Base-by-base conservation (phyloP, 179 eudicot genomes). In the Beta macrorhiza region DNA sequence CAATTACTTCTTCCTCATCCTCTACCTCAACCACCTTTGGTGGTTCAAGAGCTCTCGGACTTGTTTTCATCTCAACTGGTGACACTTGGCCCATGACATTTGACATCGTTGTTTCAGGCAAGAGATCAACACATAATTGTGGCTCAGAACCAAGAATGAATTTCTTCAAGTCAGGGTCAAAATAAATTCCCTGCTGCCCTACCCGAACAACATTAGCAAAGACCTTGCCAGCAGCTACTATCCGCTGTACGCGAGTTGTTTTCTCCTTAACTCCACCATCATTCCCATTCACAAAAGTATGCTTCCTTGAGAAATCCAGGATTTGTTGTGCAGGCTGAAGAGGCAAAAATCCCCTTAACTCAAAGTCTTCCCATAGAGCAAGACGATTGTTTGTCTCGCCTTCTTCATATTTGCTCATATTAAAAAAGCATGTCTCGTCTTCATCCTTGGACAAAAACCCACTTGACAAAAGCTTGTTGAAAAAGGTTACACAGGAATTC, bases 1-100 rank as follows among this genome's bases (percentile, higher is more conserved):
- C 93, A 89, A 97, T 97, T 77, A 85, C 99, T 89, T 97, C 99
- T 56, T 94, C 99, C 78, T 92, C 98, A 57, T 96, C 99, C 80
- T 92, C 99, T 37, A 82, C 91, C 75, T 93, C 98, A 45, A 82
- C 86, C 53, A 80, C 52, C 68, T 76, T 88, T 29, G 74, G 78
- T 29, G 89, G 82, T 67, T 84, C 82, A 52, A 74, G 57, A 67
- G 64, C 74, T 65, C 76, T 81, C 45, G 65, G 70, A 70, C 72
- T 78, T 69, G 76, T 44, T 64, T 79, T 85, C 58, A 68, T 81
- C 22, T 67, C 83, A 72, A 56, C 68, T 52, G 82, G 72, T 59
- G 62, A 45, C 52, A 84, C 92, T 74, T 81, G 85, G 51, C 74
- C 65, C 1, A 11, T 47, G 58, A 78, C 87, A 81, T 69, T 85